Evolutionary conservation across 2,329 filamentous ascomycete species (phyloP).

Genomic region (Pyrenophora graminea): DNA sequence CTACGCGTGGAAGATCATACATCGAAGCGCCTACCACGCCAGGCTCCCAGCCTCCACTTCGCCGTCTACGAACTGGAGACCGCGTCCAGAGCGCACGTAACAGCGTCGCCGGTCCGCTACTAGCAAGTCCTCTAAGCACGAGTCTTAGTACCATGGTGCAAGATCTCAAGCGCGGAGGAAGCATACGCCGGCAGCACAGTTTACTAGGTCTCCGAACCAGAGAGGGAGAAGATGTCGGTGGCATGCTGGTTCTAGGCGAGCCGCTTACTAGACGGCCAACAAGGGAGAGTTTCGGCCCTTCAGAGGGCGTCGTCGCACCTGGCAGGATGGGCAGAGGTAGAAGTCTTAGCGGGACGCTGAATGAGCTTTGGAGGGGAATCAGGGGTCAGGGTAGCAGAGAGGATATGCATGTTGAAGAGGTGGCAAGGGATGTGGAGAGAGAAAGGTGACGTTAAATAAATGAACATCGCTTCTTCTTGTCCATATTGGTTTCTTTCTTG

Average conservation of each 20-base stretch:
- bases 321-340: slow-evolving; percentile 15
- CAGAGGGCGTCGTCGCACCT: neutral
- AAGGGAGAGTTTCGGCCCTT: slow-evolving; percentile 5
- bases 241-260: slow-evolving; percentile 19
- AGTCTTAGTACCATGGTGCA: slow-evolving; percentile 67
- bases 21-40: slow-evolving; percentile 26
- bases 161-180: slow-evolving; percentile 64
- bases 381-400: slow-evolving; percentile 22
- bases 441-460: neutral
- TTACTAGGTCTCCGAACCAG: slow-evolving; percentile 14
- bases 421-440: neutral
- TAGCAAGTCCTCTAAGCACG: slow-evolving; percentile 64
- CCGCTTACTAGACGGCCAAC: slow-evolving; percentile 31
- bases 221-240: slow-evolving; percentile 6
- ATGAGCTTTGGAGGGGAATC: slow-evolving; percentile 37
- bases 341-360: slow-evolving; percentile 39
- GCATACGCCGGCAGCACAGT: slow-evolving; percentile 6
- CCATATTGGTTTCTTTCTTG: no score
- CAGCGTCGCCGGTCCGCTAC: slow-evolving; percentile 59
- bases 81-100: slow-evolving; percentile 45
- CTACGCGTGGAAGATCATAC: slow-evolving; percentile 17
- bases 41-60: slow-evolving; percentile 24
- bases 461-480: no score
- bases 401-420: slow-evolving; percentile 11
- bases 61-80: slow-evolving; percentile 39